Evolutionary conservation across 192 early-diverging fungal genomes (phyloP).

Genomic region (Phlyctochytrium arcticum): DNA sequence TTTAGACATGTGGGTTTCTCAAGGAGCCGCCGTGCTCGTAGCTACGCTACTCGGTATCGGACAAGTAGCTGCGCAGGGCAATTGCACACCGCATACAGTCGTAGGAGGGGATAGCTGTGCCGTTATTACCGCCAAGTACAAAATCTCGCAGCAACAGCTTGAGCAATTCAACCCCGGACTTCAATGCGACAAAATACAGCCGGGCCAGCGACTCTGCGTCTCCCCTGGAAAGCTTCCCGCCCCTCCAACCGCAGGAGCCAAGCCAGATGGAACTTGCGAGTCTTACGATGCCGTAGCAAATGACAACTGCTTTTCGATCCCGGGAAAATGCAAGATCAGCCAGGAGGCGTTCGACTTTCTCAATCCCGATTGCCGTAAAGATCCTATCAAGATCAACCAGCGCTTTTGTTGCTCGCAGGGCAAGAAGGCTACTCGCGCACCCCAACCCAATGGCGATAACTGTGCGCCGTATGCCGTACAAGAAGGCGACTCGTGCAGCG

Average conservation of each 20-base stretch:
- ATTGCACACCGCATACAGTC: not conserved
- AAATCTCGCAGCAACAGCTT: not conserved
- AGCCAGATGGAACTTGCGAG: not conserved
- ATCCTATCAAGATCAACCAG: too few relatives aligned
- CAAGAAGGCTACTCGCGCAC: not conserved
- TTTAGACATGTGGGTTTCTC: too few relatives aligned
- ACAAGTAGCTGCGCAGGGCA: too few relatives aligned
- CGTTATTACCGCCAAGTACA: not conserved
- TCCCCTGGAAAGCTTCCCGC: not conserved
- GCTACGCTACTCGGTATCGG: too few relatives aligned
- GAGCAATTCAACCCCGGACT: not conserved
- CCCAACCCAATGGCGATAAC: not conserved
- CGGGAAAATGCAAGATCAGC: not conserved
- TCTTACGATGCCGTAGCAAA: not conserved
- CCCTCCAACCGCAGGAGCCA: not conserved
- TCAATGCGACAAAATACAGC: slow-evolving; percentile 5
- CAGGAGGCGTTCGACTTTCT: too few relatives aligned
- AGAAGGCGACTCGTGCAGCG: slow-evolving; percentile 1
- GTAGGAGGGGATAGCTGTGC: not conserved
- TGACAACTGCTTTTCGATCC: not conserved
- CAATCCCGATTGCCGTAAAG: too few relatives aligned
- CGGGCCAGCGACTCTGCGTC: slow-evolving; percentile 17
- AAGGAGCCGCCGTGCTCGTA: too few relatives aligned
- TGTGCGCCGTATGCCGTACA: slow-evolving; percentile 11
- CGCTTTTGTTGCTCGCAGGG: not conserved